Percentiles rank a stretch among this genome's conserved stretches.
phyloP scores from a whole-genome alignment of 2,329 filamentous ascomycete species.

The Graphilbum sp. region DNA sequence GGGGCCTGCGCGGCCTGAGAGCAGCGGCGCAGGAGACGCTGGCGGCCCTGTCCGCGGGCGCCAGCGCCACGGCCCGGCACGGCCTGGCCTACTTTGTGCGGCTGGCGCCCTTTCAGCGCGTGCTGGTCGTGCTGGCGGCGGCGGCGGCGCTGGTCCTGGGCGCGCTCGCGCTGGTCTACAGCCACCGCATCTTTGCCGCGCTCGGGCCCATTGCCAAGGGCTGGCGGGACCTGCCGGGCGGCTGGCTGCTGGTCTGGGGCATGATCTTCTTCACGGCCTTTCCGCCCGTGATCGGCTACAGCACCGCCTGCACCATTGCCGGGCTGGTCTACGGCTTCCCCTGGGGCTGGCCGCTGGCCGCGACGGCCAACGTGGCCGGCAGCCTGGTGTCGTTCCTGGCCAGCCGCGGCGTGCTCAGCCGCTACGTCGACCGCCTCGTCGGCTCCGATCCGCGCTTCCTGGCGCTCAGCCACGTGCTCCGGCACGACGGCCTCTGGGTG shows the following conservation, averaged over 20 bases:
- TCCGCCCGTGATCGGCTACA: conserved; percentile 78
- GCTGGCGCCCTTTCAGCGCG: conserved; percentile 44
- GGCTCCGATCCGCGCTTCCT: conserved; percentile 75
- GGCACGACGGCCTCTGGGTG: conserved; percentile 77
- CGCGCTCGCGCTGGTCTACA: conserved; percentile 61
- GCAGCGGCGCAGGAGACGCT: neutral
- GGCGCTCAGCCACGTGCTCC: conserved; percentile 72
- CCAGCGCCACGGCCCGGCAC: neutral
- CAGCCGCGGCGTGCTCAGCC: conserved; percentile 61
- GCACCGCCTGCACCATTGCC: conserved; percentile 44
- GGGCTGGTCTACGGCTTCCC: conserved; percentile 41
- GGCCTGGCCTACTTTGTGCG: conserved; percentile 24
- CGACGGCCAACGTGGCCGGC: conserved; percentile 61
- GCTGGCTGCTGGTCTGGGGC: conserved; percentile 61
- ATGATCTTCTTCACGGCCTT: conserved; percentile 65
- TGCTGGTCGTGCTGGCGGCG: conserved; percentile 34
- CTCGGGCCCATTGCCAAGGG: conserved; percentile 56
- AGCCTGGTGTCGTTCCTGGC: conserved; percentile 66
- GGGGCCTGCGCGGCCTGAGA: neutral
- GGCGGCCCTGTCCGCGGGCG: neutral
- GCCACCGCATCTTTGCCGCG: conserved; percentile 60
- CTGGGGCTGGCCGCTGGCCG: conserved; percentile 66
- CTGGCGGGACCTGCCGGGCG: conserved; percentile 59
- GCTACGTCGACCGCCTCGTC: conserved; percentile 65
- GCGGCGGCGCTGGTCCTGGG: conserved; percentile 35